Evolutionary conservation across 75 land plant genomes (phyloP).

Genomic region (Gnetum montanum): DNA sequence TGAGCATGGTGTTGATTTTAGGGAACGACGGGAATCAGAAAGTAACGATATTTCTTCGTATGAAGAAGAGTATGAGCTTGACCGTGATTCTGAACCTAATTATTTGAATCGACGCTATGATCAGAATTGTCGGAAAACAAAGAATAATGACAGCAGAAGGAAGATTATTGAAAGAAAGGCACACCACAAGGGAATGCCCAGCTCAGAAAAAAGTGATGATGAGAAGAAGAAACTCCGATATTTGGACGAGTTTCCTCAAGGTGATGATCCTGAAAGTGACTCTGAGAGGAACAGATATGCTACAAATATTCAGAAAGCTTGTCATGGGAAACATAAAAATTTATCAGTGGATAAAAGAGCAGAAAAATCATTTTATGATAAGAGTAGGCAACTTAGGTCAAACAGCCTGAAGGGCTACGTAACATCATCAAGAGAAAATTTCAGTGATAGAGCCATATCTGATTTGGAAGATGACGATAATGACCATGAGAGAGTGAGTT

Average conservation of each 20-base stretch:
- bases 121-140: slow-evolving; percentile 2
- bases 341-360: slow-evolving; percentile 14
- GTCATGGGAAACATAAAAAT: slow-evolving; percentile 2
- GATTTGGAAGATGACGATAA: slow-evolving; percentile 1
- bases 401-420: not conserved
- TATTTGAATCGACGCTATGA: slow-evolving; percentile 1
- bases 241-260: not conserved
- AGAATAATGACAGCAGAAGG: slow-evolving; percentile 10
- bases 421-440: not conserved
- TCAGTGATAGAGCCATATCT: slow-evolving; percentile 2
- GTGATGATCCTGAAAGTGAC: not conserved
- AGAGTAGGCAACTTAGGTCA: slow-evolving; percentile 5
- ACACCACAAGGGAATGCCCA: not conserved
- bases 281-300: slow-evolving; percentile 1
- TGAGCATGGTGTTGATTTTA: slow-evolving; percentile 11
- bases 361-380: slow-evolving; percentile 10
- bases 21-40: slow-evolving; percentile 11
- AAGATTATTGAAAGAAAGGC: slow-evolving; percentile 13
- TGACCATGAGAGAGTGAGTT: not conserved
- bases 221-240: not conserved
- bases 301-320: slow-evolving; percentile 13
- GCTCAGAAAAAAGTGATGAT: slow-evolving; percentile 17
- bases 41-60: slow-evolving; percentile 12
- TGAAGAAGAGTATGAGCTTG: slow-evolving; percentile 19
- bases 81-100: slow-evolving; percentile 25